Base-by-base conservation (phyloP, 192 early-diverging fungal genomes). In the Thamnidium elegans region DNA sequence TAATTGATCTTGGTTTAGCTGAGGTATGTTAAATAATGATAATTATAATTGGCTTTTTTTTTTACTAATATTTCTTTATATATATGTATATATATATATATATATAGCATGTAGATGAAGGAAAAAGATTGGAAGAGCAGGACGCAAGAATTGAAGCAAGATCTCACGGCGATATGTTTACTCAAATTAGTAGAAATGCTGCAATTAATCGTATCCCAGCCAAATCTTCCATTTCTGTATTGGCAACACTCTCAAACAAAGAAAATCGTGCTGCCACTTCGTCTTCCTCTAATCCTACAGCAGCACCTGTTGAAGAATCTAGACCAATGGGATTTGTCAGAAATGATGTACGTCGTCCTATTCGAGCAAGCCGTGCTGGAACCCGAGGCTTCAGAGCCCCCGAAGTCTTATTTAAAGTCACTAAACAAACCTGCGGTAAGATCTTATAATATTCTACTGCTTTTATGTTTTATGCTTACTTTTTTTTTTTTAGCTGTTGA, bases 1-100 rank as follows among this genome's bases (percentile, higher is more conserved):
- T 98, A 19, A 89, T 92, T 3, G 96, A 98, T 68, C 97, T 98
- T 87, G 96, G 96, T 5, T 75, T 98, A 34, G 93, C 93, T 32
- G 86, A 97, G 68, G 72, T 74, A 50, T 0, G n/a, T 9, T 19
- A 26, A 26, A 26, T 26, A 26, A 26, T 26, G 26, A 26, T 26
- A 26, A 26, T 26, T 26, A 26, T 26, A 26, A 26, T 26, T 26
- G 26, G 1, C 3, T 26, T 26, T 26, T 15, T 48, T 26, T 8
- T n/a, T n/a, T n/a, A n/a, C n/a, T 45, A 14, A 17, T 31, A 0
- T 55, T 15, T 56, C 7, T 54, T n/a, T 48, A 20, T 52, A 44
- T 20, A 45, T n/a, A n/a, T n/a, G n/a, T n/a, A n/a, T n/a, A n/a
- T n/a, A n/a, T n/a, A n/a, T 46, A 11, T 4, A 34, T 46, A 39